Percentiles rank a stretch among this genome's conserved stretches.
Evolutionary conservation across 192 early-diverging fungal species (phyloP).

Genomic region (Coemansia sp.): DNA sequence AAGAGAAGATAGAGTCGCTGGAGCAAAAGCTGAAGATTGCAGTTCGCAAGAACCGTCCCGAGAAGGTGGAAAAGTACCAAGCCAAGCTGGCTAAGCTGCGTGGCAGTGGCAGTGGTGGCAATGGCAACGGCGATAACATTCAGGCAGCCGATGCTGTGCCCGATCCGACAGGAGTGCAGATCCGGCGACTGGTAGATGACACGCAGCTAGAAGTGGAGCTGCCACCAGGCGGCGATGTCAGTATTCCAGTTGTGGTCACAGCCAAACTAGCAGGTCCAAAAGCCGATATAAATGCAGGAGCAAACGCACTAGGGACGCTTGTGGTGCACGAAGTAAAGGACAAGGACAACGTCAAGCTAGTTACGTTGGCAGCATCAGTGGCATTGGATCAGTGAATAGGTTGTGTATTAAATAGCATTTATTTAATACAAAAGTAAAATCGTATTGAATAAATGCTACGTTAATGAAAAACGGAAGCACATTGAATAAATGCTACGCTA

Average conservation of each 20-base stretch:
- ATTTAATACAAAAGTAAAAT: too few species aligned
- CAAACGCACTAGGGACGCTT: slow-evolving; percentile 10
- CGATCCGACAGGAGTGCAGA: background rate
- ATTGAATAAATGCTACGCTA: too few species aligned
- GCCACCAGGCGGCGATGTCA: slow-evolving; percentile 22
- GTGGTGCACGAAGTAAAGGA: slow-evolving; percentile 51
- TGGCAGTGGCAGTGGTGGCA: slow-evolving; percentile 16
- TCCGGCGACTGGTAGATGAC: slow-evolving; percentile 31
- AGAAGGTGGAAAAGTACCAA: slow-evolving; percentile 83
- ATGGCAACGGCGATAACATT: background rate
- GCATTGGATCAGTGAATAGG: background rate
- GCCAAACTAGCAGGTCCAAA: background rate
- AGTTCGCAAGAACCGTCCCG: slow-evolving; percentile 77
- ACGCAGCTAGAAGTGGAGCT: slow-evolving; percentile 37
- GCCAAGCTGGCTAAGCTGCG: slow-evolving; percentile 75
- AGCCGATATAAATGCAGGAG: background rate
- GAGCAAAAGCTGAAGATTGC: slow-evolving; percentile 99
- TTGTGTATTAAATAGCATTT: background rate
- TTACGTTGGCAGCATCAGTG: slow-evolving; percentile 25
- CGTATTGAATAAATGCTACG: background rate
- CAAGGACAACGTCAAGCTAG: slow-evolving; percentile 53
- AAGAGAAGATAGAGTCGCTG: slow-evolving; percentile 93
- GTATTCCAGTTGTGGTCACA: slow-evolving; percentile 35
- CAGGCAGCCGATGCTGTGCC: background rate
- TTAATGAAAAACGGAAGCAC: too few species aligned